These are phyloP conservation scores for Coemansia sp. DNA, from an alignment of 192 early-diverging fungal genomes.

Conservation along the genomic window DNA sequence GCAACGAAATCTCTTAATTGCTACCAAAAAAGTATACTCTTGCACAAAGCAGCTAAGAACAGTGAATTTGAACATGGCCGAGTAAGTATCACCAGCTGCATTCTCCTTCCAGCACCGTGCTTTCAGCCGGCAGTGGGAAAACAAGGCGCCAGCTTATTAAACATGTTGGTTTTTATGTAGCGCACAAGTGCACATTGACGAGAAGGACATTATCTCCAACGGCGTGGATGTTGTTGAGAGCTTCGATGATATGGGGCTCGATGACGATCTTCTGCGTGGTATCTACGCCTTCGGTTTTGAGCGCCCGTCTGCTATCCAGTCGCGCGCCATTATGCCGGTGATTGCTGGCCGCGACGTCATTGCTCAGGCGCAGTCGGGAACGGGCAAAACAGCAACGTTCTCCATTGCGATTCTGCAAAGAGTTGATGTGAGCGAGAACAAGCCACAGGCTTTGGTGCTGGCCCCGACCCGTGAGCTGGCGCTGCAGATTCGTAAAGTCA, in stretches of 20 bases:
- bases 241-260: constrained; percentile 95
- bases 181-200: constrained; percentile 33
- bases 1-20: constrained; percentile 29
- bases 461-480: constrained; percentile 98
- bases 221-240: constrained; percentile 91
- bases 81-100: constrained; percentile 37
- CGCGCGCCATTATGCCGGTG: constrained; percentile 94
- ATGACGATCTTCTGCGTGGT: constrained; percentile 89
- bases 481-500: constrained; percentile 96
- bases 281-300: constrained; percentile 99
- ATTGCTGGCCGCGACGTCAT: constrained; percentile 97
- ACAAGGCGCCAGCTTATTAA: not conserved
- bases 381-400: constrained; percentile 99
- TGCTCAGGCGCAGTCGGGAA: constrained; percentile 99
- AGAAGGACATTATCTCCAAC: constrained; percentile 73
- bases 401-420: constrained; percentile 98
- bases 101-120: too few species aligned
- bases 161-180: constrained; percentile 11
- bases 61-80: constrained; percentile 33
- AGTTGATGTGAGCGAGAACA: constrained; percentile 70
- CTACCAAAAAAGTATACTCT: constrained; percentile 2
- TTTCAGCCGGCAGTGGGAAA: too few species aligned
- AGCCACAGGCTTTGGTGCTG: constrained; percentile 94
- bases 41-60: constrained; percentile 19
- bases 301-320: constrained; percentile 94